Conservation (phyloP, 2,329 filamentous ascomycete genomes). For the Macrophomina tecta region DNA sequence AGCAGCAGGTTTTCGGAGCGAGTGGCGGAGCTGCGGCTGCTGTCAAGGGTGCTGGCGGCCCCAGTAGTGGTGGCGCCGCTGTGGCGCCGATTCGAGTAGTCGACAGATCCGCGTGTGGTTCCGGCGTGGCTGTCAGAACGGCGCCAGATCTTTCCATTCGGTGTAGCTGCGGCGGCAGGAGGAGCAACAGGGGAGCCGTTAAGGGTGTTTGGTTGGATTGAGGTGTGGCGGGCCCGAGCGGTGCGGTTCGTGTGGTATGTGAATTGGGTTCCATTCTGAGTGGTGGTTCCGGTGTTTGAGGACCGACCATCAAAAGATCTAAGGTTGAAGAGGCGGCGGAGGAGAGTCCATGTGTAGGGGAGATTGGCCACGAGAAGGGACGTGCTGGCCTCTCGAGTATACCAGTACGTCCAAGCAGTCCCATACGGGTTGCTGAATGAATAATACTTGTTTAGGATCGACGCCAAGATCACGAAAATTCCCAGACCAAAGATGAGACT, state of each 20-base stretch:
- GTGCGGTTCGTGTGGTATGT: conserved; percentile 25
- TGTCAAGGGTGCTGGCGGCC: conserved; percentile 9
- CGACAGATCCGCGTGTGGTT: neutral
- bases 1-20: conserved; percentile 17
- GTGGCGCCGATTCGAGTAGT: conserved; percentile 2
- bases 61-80: conserved; percentile 11
- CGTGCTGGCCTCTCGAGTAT: conserved; percentile 61
- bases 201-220: neutral
- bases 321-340: conserved; percentile 55
- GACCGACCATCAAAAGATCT: conserved; percentile 35
- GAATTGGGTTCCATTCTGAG: neutral
- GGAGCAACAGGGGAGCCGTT: neutral
- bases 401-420: conserved; percentile 55
- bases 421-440: conserved; percentile 48
- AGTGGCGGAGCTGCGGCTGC: conserved; percentile 7
- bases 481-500: conserved; percentile 60
- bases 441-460: conserved; percentile 58
- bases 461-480: conserved; percentile 49
- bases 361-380: conserved; percentile 62
- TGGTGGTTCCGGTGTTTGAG: neutral
- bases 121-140: conserved; percentile 15
- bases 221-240: conserved; percentile 2
- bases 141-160: neutral
- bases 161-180: neutral
- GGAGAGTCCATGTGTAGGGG: conserved; percentile 58